Evolutionary conservation across 257 asterid species (phyloP).

Genomic region (Solanum dulcamara): DNA sequence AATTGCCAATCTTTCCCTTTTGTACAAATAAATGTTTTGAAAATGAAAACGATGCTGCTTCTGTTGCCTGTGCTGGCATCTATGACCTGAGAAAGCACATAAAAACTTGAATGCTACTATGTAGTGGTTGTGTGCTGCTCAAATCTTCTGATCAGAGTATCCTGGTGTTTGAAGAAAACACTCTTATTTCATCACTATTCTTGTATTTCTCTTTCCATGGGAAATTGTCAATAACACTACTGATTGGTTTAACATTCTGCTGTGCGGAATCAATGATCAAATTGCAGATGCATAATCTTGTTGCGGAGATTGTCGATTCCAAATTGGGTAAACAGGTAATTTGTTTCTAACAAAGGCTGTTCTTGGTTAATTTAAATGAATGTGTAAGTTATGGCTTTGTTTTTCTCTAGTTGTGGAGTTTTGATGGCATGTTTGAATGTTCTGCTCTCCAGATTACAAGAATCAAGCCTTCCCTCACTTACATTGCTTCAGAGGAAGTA

Average conservation of each 20-base stretch:
- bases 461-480: constrained; percentile 80
- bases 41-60: no score
- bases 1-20: no score
- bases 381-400: background rate
- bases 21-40: no score
- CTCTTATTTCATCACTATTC: background rate
- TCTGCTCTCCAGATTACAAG: constrained; percentile 46
- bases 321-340: constrained; percentile 87
- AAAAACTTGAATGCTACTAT: background rate
- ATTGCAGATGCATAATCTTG: constrained; percentile 83
- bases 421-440: background rate
- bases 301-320: constrained; percentile 83
- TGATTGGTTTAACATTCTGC: background rate
- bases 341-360: background rate
- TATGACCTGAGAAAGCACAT: background rate
- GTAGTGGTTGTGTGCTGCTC: background rate
- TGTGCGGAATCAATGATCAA: background rate
- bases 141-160: background rate
- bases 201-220: background rate
- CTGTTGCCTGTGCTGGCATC: background rate
- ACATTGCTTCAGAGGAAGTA: constrained; percentile 84
- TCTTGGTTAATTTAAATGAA: background rate
- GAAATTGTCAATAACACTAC: background rate
- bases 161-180: background rate
- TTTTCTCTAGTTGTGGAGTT: background rate